Percentiles rank a stretch among this genome's conserved stretches.
phyloP scores from a whole-genome alignment of 164 flowering plant genomes.

The Saururus chinensis region DNA sequence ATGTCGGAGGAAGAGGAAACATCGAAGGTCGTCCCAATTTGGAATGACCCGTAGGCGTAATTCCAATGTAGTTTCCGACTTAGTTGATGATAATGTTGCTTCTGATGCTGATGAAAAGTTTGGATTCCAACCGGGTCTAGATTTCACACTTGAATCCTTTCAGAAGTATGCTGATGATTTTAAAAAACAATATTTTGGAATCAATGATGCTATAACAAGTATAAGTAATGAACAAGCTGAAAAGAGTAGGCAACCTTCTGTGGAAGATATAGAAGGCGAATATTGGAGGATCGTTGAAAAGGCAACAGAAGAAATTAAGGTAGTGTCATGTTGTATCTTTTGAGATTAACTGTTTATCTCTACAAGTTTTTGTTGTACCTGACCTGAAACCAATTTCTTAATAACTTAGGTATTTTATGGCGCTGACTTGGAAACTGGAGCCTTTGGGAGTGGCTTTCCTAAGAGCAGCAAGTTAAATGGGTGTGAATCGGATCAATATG shows the following conservation, averaged over 20 bases:
- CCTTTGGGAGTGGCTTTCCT: slow-evolving; percentile 80
- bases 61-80: slow-evolving; percentile 26
- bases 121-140: slow-evolving; percentile 79
- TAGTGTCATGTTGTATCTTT: slow-evolving; percentile 11
- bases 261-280: slow-evolving; percentile 84
- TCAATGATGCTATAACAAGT: slow-evolving; percentile 18
- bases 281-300: slow-evolving; percentile 90
- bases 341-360: neutral
- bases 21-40: slow-evolving; percentile 35
- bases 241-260: slow-evolving; percentile 37
- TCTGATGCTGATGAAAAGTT: slow-evolving; percentile 65
- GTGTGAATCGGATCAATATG: slow-evolving; percentile 33
- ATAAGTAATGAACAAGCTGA: slow-evolving; percentile 10
- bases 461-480: slow-evolving; percentile 22
- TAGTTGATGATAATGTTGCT: slow-evolving; percentile 20
- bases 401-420: slow-evolving; percentile 62
- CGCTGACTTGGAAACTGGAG: slow-evolving; percentile 83
- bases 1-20: slow-evolving; percentile 47
- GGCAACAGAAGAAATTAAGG: slow-evolving; percentile 80
- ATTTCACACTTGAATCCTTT: slow-evolving; percentile 59
- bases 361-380: neutral
- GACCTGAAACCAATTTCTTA: neutral
- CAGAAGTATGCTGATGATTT: slow-evolving; percentile 48
- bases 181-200: slow-evolving; percentile 48
- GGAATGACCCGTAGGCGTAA: slow-evolving; percentile 28